These are phyloP conservation scores for Mycena chlorophos DNA, from an alignment of 768 basidiomycete species.

Conservation along the genomic window DNA sequence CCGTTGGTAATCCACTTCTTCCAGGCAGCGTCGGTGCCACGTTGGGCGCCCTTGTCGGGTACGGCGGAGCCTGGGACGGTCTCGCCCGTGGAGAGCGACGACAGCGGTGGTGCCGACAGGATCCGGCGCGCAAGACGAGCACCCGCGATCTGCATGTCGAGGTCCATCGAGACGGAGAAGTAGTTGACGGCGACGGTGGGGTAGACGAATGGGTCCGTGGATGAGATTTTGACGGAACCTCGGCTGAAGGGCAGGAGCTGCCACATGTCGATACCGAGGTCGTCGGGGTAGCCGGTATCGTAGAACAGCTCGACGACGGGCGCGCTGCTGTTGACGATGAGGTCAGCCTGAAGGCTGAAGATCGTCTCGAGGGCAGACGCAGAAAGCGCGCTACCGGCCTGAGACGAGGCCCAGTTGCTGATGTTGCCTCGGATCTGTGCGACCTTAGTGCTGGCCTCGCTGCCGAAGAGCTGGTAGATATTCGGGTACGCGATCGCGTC, in stretches of 20 bases:
- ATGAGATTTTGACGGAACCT: constrained; percentile 35
- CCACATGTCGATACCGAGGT: constrained; percentile 52
- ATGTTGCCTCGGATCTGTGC: constrained; percentile 40
- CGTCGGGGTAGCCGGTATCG: constrained; percentile 48
- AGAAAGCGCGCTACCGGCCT: constrained; percentile 40
- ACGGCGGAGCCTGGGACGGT: constrained; percentile 41
- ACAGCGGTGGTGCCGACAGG: constrained; percentile 42
- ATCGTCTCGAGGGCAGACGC: constrained; percentile 44
- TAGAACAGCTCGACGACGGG: constrained; percentile 51
- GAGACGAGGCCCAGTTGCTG: constrained; percentile 43
- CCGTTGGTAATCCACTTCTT: constrained; percentile 43
- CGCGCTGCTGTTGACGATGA: constrained; percentile 49
- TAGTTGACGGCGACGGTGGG: constrained; percentile 53
- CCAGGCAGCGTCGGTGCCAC: constrained; percentile 49
- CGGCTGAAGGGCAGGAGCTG: constrained; percentile 56
- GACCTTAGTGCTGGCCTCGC: constrained; percentile 32
- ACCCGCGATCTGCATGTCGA: constrained; percentile 50
- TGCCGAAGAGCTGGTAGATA: constrained; percentile 47
- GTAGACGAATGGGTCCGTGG: constrained; percentile 46
- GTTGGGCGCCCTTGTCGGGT: constrained; percentile 44
- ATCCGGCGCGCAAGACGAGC: constrained; percentile 45
- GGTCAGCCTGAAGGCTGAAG: constrained; percentile 45
- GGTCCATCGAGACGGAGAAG: constrained; percentile 49
- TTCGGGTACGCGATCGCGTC: constrained; percentile 55
- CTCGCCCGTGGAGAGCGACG: constrained; percentile 43